Evolutionary conservation across 208 protist genomes (phyloP).

Genomic region (Naegleria gruberi): DNA sequence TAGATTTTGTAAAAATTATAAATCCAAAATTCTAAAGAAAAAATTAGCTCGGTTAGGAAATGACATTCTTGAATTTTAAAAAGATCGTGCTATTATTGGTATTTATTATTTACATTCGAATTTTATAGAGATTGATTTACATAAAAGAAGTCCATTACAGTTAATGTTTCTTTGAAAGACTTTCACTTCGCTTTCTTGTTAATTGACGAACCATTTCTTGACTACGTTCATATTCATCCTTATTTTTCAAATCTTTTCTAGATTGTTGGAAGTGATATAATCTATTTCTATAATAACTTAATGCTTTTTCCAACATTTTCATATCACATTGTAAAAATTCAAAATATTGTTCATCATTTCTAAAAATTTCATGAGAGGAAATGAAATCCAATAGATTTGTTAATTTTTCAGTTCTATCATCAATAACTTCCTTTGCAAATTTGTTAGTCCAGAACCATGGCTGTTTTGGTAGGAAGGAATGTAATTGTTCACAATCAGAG

Average conservation of each 20-base stretch:
- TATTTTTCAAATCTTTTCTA: neutral
- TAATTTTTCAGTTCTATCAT: neutral
- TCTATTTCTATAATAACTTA: neutral
- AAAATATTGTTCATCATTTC: neutral
- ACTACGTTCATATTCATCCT: neutral
- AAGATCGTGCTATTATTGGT: no score
- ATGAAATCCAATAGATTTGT: neutral
- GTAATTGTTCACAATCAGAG: neutral
- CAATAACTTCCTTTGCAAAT: neutral
- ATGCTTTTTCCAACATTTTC: neutral
- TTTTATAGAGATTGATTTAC: no score
- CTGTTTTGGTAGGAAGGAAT: neutral
- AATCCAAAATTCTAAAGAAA: no score
- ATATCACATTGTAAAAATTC: constrained; percentile 7
- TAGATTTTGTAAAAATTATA: no score
- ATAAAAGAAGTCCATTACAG: no score
- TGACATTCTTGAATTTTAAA: no score
- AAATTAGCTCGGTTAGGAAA: no score
- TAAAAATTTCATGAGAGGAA: neutral
- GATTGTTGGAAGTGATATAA: neutral
- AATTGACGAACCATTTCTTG: neutral
- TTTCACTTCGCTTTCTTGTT: constrained; percentile 6
- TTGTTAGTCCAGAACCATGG: neutral
- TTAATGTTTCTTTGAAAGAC: neutral
- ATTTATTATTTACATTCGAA: no score